These are phyloP conservation scores for Acarospora socialis DNA, from an alignment of 2,329 filamentous ascomycete species.

Conservation along the genomic window DNA sequence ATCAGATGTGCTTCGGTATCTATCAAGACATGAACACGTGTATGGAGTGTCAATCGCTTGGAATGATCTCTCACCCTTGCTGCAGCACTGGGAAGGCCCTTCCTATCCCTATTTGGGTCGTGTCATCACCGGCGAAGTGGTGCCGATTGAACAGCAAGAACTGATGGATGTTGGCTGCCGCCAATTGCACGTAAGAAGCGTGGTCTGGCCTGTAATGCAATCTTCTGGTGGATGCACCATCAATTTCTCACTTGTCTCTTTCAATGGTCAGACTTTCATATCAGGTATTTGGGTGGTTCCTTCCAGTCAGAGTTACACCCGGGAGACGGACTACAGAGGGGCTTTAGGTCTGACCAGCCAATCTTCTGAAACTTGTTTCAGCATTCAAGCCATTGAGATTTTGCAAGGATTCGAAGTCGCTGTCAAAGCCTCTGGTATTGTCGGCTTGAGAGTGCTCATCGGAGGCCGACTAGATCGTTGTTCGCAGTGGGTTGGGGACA, in stretches of 20 bases:
- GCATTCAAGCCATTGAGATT: neutral
- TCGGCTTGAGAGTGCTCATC: neutral
- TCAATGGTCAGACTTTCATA: conserved; percentile 1
- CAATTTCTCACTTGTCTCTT: conserved; percentile 1
- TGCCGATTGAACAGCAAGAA: neutral
- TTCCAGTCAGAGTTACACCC: neutral
- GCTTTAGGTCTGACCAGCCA: conserved; percentile 1
- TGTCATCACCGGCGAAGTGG: conserved; percentile 2
- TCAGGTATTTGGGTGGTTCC: conserved; percentile 2
- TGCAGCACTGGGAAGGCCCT: too few species aligned
- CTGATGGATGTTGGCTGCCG: conserved; percentile 1
- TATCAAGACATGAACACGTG: neutral
- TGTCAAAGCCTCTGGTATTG: neutral
- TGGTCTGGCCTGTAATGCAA: neutral
- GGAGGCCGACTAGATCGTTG: neutral
- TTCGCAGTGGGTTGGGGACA: conserved; percentile 1
- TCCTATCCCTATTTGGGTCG: neutral
- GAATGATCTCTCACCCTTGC: neutral
- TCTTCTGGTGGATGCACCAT: neutral
- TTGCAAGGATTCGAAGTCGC: conserved; percentile 1
- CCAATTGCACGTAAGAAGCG: neutral
- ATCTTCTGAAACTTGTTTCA: neutral
- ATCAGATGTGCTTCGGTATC: neutral
- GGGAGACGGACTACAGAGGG: neutral
- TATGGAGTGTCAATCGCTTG: neutral